Percentiles rank a stretch among this genome's conserved stretches.
phyloP scores from a whole-genome alignment of 1,139 yeast species.

The Geotrichum bryndzae region DNA sequence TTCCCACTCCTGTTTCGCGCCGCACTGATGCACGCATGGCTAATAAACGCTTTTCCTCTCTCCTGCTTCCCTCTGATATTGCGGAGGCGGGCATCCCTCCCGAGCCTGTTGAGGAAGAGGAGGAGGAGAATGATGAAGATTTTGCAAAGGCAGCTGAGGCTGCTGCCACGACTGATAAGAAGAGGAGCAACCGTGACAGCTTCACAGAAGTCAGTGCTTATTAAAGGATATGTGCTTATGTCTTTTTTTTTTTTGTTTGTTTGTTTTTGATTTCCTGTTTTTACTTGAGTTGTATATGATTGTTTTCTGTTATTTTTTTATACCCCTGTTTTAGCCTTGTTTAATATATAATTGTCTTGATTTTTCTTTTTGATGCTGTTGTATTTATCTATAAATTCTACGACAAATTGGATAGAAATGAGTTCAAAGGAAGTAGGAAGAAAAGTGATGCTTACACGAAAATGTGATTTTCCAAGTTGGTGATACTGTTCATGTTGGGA shows the following conservation, averaged over 20 bases:
- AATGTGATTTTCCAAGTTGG: too few relatives aligned
- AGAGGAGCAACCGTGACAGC: conserved; percentile 26
- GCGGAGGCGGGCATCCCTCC: conserved; percentile 15
- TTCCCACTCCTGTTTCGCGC: conserved; percentile 2
- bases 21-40: not conserved
- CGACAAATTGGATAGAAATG: too few relatives aligned
- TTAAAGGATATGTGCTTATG: conserved; percentile 15
- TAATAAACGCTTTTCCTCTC: conserved; percentile 16
- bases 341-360: not conserved
- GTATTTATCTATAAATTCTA: not conserved
- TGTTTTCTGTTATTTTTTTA: not conserved
- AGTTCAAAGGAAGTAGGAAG: too few relatives aligned
- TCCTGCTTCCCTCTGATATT: conserved; percentile 14
- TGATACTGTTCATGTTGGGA: too few relatives aligned
- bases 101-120: not conserved
- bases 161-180: conserved; percentile 3
- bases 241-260: not conserved
- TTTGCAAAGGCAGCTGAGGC: not conserved
- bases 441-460: too few relatives aligned
- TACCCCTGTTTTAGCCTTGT: not conserved
- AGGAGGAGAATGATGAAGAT: not conserved
- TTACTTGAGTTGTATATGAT: not conserved
- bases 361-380: not conserved
- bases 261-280: not conserved
- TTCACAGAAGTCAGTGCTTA: conserved; percentile 31